A percentile compares a stretch with the other conserved stretches of the same genome.
These are phyloP conservation scores for Secale cereale DNA, from an alignment of 176 grass and related monocot species.

Conservation along the genomic window DNA sequence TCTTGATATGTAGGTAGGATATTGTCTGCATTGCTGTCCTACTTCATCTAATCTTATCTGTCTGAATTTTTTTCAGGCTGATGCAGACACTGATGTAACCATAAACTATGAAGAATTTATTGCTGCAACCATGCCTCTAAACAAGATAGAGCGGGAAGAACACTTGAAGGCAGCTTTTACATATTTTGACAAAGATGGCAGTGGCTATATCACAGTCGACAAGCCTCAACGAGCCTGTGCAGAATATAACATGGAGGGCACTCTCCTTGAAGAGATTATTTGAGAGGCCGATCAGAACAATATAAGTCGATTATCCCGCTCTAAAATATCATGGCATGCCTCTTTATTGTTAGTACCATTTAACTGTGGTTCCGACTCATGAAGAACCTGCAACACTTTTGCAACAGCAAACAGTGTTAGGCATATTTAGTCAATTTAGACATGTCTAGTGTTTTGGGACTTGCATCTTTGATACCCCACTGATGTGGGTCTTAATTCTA, in stretches of 20 bases:
- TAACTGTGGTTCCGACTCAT: not conserved
- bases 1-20: not conserved
- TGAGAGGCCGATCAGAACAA: conserved; percentile 85
- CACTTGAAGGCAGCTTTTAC: conserved; percentile 92
- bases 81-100: conserved; percentile 70
- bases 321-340: not conserved
- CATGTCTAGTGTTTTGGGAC: not conserved
- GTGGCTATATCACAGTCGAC: conserved; percentile 84
- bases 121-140: conserved; percentile 86
- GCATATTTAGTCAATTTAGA: not conserved
- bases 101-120: conserved; percentile 97
- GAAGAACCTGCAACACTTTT: not conserved
- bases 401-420: not conserved
- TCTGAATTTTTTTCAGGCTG: conserved; percentile 47
- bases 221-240: conserved; percentile 80
- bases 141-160: conserved; percentile 91
- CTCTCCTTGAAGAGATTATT: conserved; percentile 80
- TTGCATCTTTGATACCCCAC: not conserved
- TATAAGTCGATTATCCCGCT: conserved; percentile 48
- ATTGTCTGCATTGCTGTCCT: not conserved
- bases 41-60: conserved; percentile 8
- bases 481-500: not conserved
- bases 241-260: conserved; percentile 71
- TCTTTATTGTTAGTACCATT: not conserved
- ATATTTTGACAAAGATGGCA: conserved; percentile 96